Base-by-base conservation (phyloP, 768 basidiomycete genomes). In the Ramaria sp. region DNA sequence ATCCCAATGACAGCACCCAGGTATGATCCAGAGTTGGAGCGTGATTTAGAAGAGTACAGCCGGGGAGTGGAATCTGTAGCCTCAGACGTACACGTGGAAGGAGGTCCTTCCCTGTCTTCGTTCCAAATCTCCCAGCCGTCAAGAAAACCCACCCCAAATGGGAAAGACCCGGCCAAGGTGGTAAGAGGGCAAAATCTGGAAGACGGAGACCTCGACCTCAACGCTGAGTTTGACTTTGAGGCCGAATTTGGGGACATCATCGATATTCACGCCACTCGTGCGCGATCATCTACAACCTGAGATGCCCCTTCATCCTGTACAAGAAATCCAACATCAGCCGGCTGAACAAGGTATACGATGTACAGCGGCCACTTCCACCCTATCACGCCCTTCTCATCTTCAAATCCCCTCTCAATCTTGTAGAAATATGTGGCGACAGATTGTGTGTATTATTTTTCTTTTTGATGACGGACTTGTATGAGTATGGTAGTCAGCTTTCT, bases 161-260 rank as follows among this genome's bases (percentile, higher is more conserved):
- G 19, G 12, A 49, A 49, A 33, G 48, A 11, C 24, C 4, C 38
- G 19, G 37, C 12, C 37, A 22, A 38, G 51, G 20, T 17, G 11
- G 37, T 6, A 15, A 17, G 19, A 7, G 34, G n/a, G 7, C 17
- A 30, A 17, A 27, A 34, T 17, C 33, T 34, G 7, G 51, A 22
- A 34, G 51, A 52, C 30, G 34, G 24, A 5, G 51, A 37, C 20
- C 33, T 39, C 7, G 51, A 38, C 31, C 33, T 38, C 11, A 34
- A 37, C 30, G 20, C 33, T 7, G 46, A 50, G 34, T 57, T 57
- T 27, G 48, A 49, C 22, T 57, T 57, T 30, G 55, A 57, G 17
- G 46, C 55, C 12, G 55, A 49, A 11, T 57, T 57, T 45, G 55
- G 17, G 20, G 55, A 57, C 20, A 57, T 57, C 47, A 57, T 57